Evolutionary conservation across 768 basidiomycete species (phyloP), one percentile per base, ranked within the genome.

Genomic region (Rhodotorula kratochvilovae): DNA sequence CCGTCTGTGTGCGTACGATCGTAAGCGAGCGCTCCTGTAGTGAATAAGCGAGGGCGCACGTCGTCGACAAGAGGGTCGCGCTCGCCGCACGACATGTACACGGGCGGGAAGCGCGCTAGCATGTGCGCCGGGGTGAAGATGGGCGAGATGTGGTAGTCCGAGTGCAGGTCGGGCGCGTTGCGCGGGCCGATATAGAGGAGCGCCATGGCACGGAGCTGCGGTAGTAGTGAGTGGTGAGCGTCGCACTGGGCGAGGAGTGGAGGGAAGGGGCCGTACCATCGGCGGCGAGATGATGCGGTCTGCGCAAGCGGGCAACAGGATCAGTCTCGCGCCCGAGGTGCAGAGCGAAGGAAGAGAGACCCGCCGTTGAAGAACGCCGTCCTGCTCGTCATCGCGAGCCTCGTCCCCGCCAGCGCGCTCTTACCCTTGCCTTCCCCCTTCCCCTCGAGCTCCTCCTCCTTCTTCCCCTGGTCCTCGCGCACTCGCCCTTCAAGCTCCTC

Each of bases 181-280:
- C 90, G 87, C 1, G 96, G 95, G 2, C 95, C 95, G 69, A 99
- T 89, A 81, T 77, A 79, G 61, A 76, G 76, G 15, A 79, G 70
- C 6, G 95, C 95, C 96, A 99, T 99, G 0, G 95, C 94, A 46
- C 96, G 90, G 92, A 97, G 97, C 95, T 98, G 76, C n/a, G 55
- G 67, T 46, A 8, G 31, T 27, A 17, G n/a, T n/a, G n/a, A 19
- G 36, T 36, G 62, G 68, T 65, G 29, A 70, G 63, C 10, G 46
- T 25, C 11, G 7, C 23, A 21, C 15, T n/a, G 33, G 31, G 23
- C 0, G 17, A 16, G 21, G 25, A 50, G 31, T 67, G 27, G 4
- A 56, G 63, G 46, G 55, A 36, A 31, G 75, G 81, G 31, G 13
- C 7, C 90, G 77, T 79, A 95, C 95, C 94, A 99, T 97, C 78